Base-by-base conservation (phyloP, 1,284 basidiomycete species). In the Kalmanozyma brasiliensis region DNA sequence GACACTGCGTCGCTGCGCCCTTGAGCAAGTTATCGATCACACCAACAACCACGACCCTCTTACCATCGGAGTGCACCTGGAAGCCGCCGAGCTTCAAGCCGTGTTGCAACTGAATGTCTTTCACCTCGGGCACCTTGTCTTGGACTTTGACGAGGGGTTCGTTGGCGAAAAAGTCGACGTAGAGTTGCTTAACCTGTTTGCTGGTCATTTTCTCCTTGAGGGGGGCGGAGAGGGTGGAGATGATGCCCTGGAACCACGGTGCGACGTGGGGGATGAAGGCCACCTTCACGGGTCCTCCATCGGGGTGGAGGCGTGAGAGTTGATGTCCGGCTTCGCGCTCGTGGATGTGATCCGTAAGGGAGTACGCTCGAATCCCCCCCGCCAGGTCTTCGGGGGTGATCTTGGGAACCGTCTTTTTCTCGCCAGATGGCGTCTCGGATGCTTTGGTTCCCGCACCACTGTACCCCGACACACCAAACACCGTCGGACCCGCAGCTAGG, bases 331-430 rank as follows among this genome's bases (percentile, higher is more conserved):
- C 91, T 84, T 98, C 95, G 46, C 95, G 91, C 83, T 98, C 95
- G 85, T 98, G 95, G 78, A 98, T 97, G 84, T 98, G 95, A 83
- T 96, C 94, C 4, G 95, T 98, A 24, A 98, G 85, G 1, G 92
- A 76, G 84, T 98, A 98, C 1, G 94, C 89, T 34, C 89, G 87
- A 44, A 98, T 84, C 1, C 89, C 90, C 23, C 91, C 90, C 1
- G 84, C 84, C 6, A 98, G 87, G 66, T 87, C 89, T 68, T 91
- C 89, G 0, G 91, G 85, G 48, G 78, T 86, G 19, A 97, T 88
- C 83, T 98, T 98, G 43, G 95, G 90, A 13, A 89, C 85, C 19
- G 90, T 94, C 33, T 62, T 68, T 22, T 58, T 55, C 35, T 52
- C 61, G 17, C 49, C 75, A 61, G 20, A 41, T 5, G 55, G 59